Evolutionary conservation across 805 yeast genomes (phyloP), one percentile per base, ranked within the genome.

Genomic region (Pichia membranifaciens): DNA sequence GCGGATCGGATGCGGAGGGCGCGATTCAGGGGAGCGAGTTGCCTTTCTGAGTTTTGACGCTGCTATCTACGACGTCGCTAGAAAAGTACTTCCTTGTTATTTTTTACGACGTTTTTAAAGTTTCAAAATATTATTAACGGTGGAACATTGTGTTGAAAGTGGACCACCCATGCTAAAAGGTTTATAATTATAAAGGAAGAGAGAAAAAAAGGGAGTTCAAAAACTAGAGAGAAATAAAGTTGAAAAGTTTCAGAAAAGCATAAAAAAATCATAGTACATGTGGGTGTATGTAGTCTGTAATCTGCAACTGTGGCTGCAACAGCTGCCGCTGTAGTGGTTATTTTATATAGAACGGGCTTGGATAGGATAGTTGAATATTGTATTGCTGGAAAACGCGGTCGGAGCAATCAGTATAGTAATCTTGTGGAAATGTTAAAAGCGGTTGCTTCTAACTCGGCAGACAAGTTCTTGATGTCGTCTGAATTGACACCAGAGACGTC

Each of bases 391-490:
- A 36, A 2, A 15, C 15, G 10, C 37, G n/a, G 8, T 15, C n/a
- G 3, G 8, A 38, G 37, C 28, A 43, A 22, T 48, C 78, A 91
- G 65, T 93, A 93, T 55, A 93, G 74, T 60, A 93, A 75, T 68
- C 99, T 86, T 59, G 96, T 89, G 49, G 86, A 82, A 60, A 93
- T 86, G 69, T 86, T 88, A 78, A 83, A 88, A 38, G 91, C 89
- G 41, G 98, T 91, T 62, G 80, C 78, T 68, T 85, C 95, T 59
- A 93, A 79, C 66, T 85, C 84, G 62, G 86, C 86, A 67, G 90
- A 83, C 55, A 93, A 77, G 22, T 79, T 72, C 69, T 86, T 88
- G 70, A 93, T 88, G 64, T 89, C 96, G 54, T 81, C 79, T 51
- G 74, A 72, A 58, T 82, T 78, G 45, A 91, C 97, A 55, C 86